Base-by-base conservation (phyloP, 1,284 basidiomycete species). In the Hemileia vastatrix region DNA sequence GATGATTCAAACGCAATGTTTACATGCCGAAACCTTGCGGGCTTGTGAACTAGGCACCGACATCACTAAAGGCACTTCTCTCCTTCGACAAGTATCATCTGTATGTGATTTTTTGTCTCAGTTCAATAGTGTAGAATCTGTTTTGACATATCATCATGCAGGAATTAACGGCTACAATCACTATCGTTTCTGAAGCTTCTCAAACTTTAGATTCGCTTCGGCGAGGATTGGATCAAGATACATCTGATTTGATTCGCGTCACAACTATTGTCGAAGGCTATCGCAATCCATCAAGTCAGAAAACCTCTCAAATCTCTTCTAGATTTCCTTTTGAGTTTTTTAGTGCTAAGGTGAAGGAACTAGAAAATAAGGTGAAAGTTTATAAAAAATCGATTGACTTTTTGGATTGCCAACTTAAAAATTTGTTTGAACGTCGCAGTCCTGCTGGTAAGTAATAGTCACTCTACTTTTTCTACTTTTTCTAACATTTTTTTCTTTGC, bases 1-100 rank as follows among this genome's bases (percentile, higher is more conserved):
- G 27, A 61, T 61, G 59, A 61, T 61, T 47, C 59, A 61, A 23
- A 49, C 40, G 1, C 59, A 61, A 27, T 61, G 59, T 49, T 40
- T 51, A 5, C 51, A 53, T 15, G 51, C 59, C 9, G 59, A 61
- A 48, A 54, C 40, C 19, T 18, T 61, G 15, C 54, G 54, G 31
- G 33, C 52, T 6, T 48, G 45, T 50, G 49, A 61, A 45, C 49
- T 61, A 8, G 59, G 59, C 15, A 54, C 44, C 19, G 59, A 61
- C 24, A 61, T 61, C 5, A 36, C 50, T 4, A 52, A 61, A 27
- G 59, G 59, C 3, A 54, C 52, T n/a, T 53, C 31, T 45, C 43
- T 54, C 19, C 23, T 61, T 19, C 21, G 59, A 21, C 43, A 61
- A 24, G 52, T 61, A 4, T 48, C 50, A 9, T 47, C 59, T 6